Base-by-base conservation (phyloP, 352 stramenopile species). In the Blastocystis sp. region DNA sequence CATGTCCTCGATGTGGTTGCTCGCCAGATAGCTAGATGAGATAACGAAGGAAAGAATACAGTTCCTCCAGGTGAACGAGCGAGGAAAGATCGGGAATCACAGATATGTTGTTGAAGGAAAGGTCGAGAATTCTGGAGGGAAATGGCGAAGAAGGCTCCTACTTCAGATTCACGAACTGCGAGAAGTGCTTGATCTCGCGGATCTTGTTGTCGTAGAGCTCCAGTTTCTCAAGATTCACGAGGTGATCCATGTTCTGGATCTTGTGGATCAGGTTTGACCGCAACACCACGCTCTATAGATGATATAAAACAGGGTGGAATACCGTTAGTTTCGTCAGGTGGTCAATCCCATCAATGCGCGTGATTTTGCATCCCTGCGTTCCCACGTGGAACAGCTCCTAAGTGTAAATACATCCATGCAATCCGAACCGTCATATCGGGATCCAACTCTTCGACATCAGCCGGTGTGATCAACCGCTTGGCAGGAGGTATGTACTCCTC, bases 181-280 rank as follows among this genome's bases (percentile, higher is more conserved):
- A 72, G 32, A 85, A 76, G 36, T 85, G 75, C 27, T 85, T 85
- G 24, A 85, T 85, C 48, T 72, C 75, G 4, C 53, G 40, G 8
- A 85, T 56, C 29, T 85, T 85, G 40, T 85, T 85, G 29, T 85
- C 75, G 44, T 85, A 85, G n/a, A 85, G 51, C 29, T 85, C 75
- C 6, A 85, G 44, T 42, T 72, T 44, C 51, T 85, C 75, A 24
- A 85, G 63, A 61, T 72, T 38, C 14, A 76, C 63, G 21, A 85
- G 53, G 24, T 75, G 36, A 72, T 85, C 75, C 57, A 85, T 85
- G 63, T 85, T 85, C 51, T 85, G 57, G 16, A 85, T 85, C 54
- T 85, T 85, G 40, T 85, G 75, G 29, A 85, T 85, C 53, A 85
- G 51, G 29, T 85, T 85, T 34, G 75, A 85, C 57, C 75, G 57